Evolutionary conservation across 345 rosid species (phyloP).

Genomic region (Eucalyptus camaldulensis): DNA sequence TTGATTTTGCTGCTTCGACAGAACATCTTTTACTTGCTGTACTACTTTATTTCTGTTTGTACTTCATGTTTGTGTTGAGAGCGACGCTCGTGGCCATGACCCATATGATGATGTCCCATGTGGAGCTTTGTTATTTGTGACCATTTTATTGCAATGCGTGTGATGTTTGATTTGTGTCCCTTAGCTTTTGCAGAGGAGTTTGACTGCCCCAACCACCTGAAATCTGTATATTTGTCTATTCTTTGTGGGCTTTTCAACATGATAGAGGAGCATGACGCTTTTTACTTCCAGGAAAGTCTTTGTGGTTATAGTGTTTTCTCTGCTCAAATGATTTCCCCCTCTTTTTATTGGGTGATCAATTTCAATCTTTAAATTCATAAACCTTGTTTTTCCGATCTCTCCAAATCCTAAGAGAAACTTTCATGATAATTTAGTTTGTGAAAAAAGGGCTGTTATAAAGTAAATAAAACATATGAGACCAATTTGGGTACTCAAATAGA

Average conservation of each 20-base stretch:
- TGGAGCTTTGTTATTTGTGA: neutral
- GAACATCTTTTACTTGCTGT: neutral
- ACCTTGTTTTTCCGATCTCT: neutral
- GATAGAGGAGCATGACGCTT: neutral
- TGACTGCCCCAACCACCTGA: neutral
- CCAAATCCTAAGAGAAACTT: neutral
- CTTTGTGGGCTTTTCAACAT: neutral
- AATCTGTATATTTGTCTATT: neutral
- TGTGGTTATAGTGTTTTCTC: neutral
- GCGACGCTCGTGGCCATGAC: neutral
- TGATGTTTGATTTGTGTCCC: neutral
- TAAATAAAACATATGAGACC: neutral
- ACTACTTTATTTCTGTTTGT: neutral
- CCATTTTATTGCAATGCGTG: neutral
- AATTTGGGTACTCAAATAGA: neutral
- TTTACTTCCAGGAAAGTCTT: neutral
- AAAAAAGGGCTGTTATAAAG: neutral
- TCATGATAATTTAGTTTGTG: neutral
- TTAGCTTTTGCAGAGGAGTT: neutral
- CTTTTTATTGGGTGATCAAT: neutral
- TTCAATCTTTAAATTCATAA: neutral
- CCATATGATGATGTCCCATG: neutral
- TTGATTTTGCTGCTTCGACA: neutral
- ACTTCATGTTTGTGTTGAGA: neutral
- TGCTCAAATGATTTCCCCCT: neutral